A percentile compares a stretch with the other conserved stretches of the same genome.
phyloP scores from a whole-genome alignment of 129 eudicot species.

The Logfia minima region DNA sequence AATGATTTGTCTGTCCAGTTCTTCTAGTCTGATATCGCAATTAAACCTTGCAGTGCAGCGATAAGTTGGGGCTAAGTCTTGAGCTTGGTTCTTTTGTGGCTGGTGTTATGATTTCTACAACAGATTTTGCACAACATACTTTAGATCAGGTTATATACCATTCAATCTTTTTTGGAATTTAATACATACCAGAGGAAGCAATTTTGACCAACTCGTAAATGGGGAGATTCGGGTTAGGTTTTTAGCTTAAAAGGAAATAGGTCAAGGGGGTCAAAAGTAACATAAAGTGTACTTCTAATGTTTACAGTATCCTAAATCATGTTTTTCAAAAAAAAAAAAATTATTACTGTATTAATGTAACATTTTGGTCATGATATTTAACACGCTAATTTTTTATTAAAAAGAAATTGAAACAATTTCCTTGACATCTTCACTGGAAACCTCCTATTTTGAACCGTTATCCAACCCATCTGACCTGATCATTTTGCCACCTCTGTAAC shows the following conservation, averaged over 20 bases:
- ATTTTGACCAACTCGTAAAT: background rate
- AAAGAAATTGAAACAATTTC: background rate
- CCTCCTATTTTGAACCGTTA: background rate
- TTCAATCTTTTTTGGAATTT: background rate
- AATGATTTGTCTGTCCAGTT: background rate
- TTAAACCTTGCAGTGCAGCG: conserved; percentile 80
- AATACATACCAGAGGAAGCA: background rate
- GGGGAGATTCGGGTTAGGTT: background rate
- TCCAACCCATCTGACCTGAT: background rate
- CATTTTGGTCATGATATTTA: background rate
- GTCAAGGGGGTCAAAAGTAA: background rate
- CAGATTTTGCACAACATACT: conserved; percentile 92
- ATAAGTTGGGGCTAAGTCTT: conserved; percentile 96
- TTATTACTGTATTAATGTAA: background rate
- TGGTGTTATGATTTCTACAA: conserved; percentile 97
- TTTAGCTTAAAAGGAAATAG: background rate
- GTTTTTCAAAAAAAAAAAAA: too few relatives aligned
- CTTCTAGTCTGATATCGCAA: background rate
- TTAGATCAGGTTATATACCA: conserved; percentile 71
- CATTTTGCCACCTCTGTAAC: background rate
- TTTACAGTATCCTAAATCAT: background rate
- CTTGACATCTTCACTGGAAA: background rate
- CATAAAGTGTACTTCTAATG: background rate
- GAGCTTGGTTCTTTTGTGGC: conserved; percentile 99
- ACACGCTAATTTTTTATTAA: background rate